Conservation (phyloP, 805 yeast genomes). For the Ogataea methanolica region DNA sequence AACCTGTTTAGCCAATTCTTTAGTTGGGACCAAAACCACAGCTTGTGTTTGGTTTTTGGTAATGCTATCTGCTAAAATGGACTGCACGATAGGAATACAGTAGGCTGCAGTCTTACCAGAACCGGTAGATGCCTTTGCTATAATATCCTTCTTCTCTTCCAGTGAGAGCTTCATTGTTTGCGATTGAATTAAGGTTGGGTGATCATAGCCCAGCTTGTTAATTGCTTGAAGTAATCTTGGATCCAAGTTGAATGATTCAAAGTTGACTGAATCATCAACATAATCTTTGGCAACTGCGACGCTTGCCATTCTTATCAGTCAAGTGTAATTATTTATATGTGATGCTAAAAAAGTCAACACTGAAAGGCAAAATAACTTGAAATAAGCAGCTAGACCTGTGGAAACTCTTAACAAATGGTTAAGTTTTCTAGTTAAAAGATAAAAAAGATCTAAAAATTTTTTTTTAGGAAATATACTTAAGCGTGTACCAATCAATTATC, state of each 20-base stretch:
- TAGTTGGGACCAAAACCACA: conserved; percentile 85
- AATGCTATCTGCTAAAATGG: conserved; percentile 47
- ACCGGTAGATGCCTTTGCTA: conserved; percentile 93
- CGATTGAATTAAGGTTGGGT: conserved; percentile 89
- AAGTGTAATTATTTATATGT: background rate
- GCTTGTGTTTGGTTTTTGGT: conserved; percentile 39
- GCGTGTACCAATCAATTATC: no score
- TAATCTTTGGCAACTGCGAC: conserved; percentile 62
- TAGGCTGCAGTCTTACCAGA: conserved; percentile 95
- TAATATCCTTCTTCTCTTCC: conserved; percentile 84
- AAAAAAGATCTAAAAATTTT: background rate
- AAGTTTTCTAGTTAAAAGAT: background rate
- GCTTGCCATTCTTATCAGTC: conserved; percentile 15
- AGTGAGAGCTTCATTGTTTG: conserved; percentile 90
- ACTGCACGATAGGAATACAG: conserved; percentile 79
- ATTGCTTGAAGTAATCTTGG: conserved; percentile 81
- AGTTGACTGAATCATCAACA: conserved; percentile 63
- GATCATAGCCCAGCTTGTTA: conserved; percentile 68
- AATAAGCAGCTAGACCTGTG: no score
- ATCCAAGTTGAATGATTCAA: conserved; percentile 78
- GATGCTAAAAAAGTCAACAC: background rate
- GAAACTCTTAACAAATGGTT: background rate
- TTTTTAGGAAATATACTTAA: no score
- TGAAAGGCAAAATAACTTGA: background rate
- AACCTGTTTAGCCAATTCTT: conserved; percentile 88